Evolutionary conservation across 169 alveolate species (phyloP).

Genomic region (Plasmodium malariae): DNA sequence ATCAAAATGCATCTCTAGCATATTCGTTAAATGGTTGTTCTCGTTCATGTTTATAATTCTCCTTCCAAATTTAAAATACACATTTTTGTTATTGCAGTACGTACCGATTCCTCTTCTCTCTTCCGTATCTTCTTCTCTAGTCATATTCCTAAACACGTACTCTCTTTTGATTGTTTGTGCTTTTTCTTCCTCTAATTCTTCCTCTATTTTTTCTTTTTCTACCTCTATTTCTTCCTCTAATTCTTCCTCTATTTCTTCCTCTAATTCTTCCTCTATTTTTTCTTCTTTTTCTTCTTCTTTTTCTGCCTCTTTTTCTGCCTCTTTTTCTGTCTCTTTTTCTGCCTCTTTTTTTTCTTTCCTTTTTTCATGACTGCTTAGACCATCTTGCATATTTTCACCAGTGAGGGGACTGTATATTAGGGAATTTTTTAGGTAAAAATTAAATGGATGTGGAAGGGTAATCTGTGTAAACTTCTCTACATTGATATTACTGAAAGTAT

Average conservation of each 20-base stretch:
- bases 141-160: no score
- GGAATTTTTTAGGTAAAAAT: conserved; percentile 21
- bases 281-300: no score
- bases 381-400: no score
- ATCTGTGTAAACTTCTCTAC: conserved; percentile 21
- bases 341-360: not conserved
- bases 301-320: not conserved
- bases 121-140: not conserved
- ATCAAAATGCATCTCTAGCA: conserved; percentile 8
- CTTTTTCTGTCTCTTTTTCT: not conserved
- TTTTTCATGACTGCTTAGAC: not conserved
- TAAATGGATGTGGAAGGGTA: not conserved
- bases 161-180: no score
- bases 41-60: conserved; percentile 17
- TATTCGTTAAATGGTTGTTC: conserved; percentile 1
- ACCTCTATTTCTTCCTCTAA: not conserved
- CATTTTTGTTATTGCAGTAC: conserved; percentile 6
- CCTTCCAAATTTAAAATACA: conserved; percentile 1
- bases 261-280: no score
- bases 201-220: not conserved
- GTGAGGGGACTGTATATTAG: not conserved
- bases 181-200: no score
- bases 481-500: conserved; percentile 2
- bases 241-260: not conserved
- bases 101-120: conserved; percentile 15